Evolutionary conservation across 2,329 filamentous ascomycete genomes (phyloP).

Genomic region (Ilyonectria mors-panacis): DNA sequence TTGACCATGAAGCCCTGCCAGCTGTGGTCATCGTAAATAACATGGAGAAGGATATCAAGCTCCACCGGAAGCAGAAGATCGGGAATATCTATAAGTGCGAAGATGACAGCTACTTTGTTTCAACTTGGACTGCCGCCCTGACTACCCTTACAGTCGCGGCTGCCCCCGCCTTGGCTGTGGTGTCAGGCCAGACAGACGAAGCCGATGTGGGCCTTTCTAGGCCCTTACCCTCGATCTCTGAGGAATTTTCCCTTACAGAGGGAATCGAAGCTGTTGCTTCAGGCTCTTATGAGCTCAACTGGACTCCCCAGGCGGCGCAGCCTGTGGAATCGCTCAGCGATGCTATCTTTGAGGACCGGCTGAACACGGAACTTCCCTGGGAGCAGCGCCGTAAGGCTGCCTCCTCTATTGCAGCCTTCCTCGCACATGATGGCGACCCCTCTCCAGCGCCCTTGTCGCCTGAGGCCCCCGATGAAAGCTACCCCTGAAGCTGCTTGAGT

Average conservation of each 20-base stretch:
- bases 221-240: background rate
- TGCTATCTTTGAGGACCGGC: background rate
- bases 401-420: background rate
- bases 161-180: background rate
- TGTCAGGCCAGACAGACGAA: background rate
- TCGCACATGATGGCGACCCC: background rate
- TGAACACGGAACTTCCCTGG: background rate
- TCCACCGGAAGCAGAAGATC: slow-evolving; percentile 3
- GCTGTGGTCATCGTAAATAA: slow-evolving; percentile 3
- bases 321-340: background rate
- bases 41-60: background rate
- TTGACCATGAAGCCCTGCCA: slow-evolving; percentile 1
- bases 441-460: background rate
- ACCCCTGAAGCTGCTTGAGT: background rate
- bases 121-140: background rate
- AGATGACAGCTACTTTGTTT: background rate
- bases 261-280: background rate
- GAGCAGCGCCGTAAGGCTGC: background rate
- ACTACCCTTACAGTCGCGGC: background rate
- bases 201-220: background rate
- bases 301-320: background rate
- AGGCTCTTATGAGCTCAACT: background rate
- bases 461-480: background rate
- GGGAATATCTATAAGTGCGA: background rate
- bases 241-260: background rate